Evolutionary conservation across 192 early-diverging fungal genomes (phyloP).

Genomic region (Nowakowskiella sp.): DNA sequence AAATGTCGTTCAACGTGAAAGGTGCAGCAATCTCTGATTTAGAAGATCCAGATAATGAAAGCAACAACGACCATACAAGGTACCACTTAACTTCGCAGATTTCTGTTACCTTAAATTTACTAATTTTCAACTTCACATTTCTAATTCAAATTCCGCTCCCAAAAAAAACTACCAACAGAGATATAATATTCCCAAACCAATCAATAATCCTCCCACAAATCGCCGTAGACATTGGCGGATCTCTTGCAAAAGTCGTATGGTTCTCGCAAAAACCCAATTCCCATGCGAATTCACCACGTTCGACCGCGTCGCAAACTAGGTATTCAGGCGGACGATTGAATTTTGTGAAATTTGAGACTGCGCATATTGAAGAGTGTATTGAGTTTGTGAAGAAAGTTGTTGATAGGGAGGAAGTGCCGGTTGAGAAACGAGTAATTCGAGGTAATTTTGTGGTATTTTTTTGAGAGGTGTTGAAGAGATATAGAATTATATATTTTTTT

Average conservation of each 20-base stretch:
- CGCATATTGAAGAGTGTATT: constrained; percentile 81
- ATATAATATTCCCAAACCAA: constrained; percentile 86
- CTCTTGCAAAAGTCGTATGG: constrained; percentile 55
- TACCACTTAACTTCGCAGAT: too few species aligned
- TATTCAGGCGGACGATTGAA: constrained; percentile 76
- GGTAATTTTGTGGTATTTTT: background rate
- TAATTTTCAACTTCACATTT: too few species aligned
- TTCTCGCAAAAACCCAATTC: constrained; percentile 34
- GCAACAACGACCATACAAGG: too few species aligned
- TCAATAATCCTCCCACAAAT: constrained; percentile 74
- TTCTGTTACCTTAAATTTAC: too few species aligned
- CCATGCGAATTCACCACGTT: constrained; percentile 35
- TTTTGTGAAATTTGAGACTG: constrained; percentile 91
- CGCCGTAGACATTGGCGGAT: constrained; percentile 72
- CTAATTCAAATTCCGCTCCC: too few species aligned
- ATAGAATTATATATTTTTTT: constrained; percentile 51
- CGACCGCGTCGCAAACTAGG: constrained; percentile 31
- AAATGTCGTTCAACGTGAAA: too few species aligned
- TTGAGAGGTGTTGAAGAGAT: too few species aligned
- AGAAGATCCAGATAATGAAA: too few species aligned
- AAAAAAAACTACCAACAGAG: too few species aligned
- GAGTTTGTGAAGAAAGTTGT: constrained; percentile 69
- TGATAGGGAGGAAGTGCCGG: constrained; percentile 18
- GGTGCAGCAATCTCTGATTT: constrained; percentile 22
- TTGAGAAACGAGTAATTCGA: background rate